Base-by-base conservation (phyloP, 1,284 basidiomycete genomes). In the Puccinia triticina region DNA sequence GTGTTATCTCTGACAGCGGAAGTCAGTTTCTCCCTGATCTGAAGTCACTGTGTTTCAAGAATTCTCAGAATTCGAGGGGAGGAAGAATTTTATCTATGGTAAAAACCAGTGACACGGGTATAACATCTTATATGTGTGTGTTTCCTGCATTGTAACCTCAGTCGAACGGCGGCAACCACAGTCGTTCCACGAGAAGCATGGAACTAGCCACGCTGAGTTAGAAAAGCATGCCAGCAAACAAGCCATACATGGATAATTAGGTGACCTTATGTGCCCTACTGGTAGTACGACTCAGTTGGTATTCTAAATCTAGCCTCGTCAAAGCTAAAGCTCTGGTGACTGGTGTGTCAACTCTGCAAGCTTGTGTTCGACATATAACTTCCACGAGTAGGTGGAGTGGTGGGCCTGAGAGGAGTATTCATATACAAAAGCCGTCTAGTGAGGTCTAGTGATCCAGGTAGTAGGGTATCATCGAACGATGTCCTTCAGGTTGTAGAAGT, bases 401-500 rank as follows among this genome's bases (percentile, higher is more conserved):
- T n/a, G n/a, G 59, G 59, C 59, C 32, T 61, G 29, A 16, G 16
- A 61, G 59, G 29, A 32, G 59, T 32, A 12, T 26, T 34, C 16
- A n/a, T 59, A 43, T 43, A 43, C 7, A n/a, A n/a, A 59, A 5
- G 57, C 57, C 57, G 26, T 59, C 57, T 29, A 12, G n/a, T 46
- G 43, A 7, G 14, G 43, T 46, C 43, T 46, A 46, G 48, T 50
- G 48, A 50, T 50, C 48, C 48, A 43, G 40, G 40, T 50, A 50
- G 59, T 61, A 29, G 59, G 59, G 10, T 12, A 61, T 61, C 59
- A 34, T 61, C 59, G 12, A 61, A 61, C 59, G 32, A 34, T 61
- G 59, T 34, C 59, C 59, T 34, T 61, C n/a, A 26, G 57, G 57
- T 59, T 23, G 57, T 61, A 61, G 59, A 61, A 61, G 59, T 61